Evolutionary conservation across 2,329 filamentous ascomycete species (phyloP), one percentile per base, ranked within the genome.

Genomic region (Colletotrichum incanum): DNA sequence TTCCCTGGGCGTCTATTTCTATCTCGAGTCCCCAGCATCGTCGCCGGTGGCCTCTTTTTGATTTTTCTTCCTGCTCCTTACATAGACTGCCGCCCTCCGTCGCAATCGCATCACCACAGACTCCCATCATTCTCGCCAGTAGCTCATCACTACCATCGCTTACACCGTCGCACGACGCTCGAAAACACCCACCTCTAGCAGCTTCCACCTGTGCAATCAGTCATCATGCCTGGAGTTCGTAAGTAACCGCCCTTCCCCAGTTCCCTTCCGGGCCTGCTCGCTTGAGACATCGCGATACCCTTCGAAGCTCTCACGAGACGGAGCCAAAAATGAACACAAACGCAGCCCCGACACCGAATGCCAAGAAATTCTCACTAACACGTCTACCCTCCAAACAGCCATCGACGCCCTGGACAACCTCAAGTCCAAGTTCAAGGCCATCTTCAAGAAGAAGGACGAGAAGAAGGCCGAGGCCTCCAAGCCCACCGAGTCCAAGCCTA

Each of bases 141-240:
- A 50, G 20, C 45, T 43, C 41, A 26, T n/a, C 34, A 41, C 55
- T 12, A 47, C 28, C n/a, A 67, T 28, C 50, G 28, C 39, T n/a
- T 58, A 58, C 45, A 20, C 45, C 23, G 41, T 39, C n/a, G 58
- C 23, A 65, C 28, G 34, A 41, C 64, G 6, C 55, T 23, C 28
- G 11, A 43, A 14, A 5, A 63, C 56, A 45, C n/a, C n/a, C 34
- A 58, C 8, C 50, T 59, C n/a, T 37, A 26, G 23, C 50, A 50
- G 34, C 59, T 31, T 26, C 26, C 26, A n/a, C 31, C n/a, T 39
- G 23, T n/a, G 37, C 28, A 64, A 65, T 75, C 77, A 77, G 77
- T 75, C 80, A 87, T 74, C 58, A 89, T 89, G 87, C 83, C 84
- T 80, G 86, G 86, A 75, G 83, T 88, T 79, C 86, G 87, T 88